A percentile compares a stretch with the other conserved stretches of the same genome.
Conservation (phyloP, 768 basidiomycete genomes). For the Leccinum variicolor region DNA sequence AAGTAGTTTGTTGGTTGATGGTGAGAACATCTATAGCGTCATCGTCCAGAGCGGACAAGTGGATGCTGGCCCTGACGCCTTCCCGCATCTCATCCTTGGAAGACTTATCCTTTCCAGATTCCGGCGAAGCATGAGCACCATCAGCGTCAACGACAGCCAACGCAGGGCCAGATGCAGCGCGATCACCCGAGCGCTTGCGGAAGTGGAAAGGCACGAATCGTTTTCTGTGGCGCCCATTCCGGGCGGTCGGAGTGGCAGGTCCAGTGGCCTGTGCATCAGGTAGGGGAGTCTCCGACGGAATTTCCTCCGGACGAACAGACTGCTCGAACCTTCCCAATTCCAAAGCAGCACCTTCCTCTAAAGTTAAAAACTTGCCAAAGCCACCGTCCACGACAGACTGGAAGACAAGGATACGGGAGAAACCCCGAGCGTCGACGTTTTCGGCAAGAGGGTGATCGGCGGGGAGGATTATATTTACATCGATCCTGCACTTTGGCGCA, state of each 20-base stretch:
- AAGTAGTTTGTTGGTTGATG: constrained; percentile 85
- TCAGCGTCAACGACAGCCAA: constrained; percentile 76
- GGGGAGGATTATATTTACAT: constrained; percentile 71
- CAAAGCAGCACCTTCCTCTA: constrained; percentile 76
- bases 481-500: constrained; percentile 78
- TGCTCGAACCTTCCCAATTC: constrained; percentile 78
- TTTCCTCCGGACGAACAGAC: constrained; percentile 2
- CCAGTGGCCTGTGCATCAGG: constrained; percentile 9
- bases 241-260: constrained; percentile 13
- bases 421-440: constrained; percentile 33
- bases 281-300: constrained; percentile 9
- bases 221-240: constrained; percentile 34
- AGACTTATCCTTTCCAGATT: constrained; percentile 39
- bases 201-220: constrained; percentile 70
- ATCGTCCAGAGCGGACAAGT: constrained; percentile 77
- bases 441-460: constrained; percentile 56
- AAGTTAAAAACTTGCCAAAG: constrained; percentile 67
- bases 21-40: constrained; percentile 63
- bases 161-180: constrained; percentile 69
- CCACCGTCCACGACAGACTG: constrained; percentile 70
- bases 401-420: constrained; percentile 36
- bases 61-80: constrained; percentile 77
- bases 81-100: constrained; percentile 48
- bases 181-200: constrained; percentile 51
- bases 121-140: constrained; percentile 29